Conservation (phyloP, 139 green algal species). For the Penium margaritaceum region DNA sequence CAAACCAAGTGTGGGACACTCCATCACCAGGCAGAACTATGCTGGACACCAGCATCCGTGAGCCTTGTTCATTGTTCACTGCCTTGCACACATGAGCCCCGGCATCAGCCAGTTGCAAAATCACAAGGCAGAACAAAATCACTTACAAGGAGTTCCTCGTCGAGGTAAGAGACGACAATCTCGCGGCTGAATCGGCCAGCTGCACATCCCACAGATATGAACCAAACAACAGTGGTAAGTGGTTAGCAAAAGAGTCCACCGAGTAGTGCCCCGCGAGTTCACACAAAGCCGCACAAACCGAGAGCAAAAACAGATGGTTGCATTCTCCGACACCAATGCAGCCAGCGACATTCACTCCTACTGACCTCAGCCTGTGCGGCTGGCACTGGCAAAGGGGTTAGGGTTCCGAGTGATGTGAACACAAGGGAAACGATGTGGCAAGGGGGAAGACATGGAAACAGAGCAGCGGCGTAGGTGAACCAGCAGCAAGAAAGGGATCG, state of each 20-base stretch:
- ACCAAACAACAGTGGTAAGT: neutral
- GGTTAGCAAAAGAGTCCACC: no score
- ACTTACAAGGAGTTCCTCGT: constrained; percentile 36
- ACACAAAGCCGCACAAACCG: neutral
- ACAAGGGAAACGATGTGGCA: no score
- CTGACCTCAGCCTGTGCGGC: neutral
- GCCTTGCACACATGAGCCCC: neutral
- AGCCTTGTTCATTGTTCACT: neutral
- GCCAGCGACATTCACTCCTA: neutral
- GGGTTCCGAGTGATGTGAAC: no score
- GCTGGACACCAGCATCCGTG: neutral
- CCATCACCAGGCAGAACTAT: neutral
- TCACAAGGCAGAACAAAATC: neutral
- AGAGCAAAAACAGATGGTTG: neutral
- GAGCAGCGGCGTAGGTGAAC: neutral
- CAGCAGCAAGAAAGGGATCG: neutral
- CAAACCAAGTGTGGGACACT: neutral
- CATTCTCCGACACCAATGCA: neutral
- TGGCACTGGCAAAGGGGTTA: neutral
- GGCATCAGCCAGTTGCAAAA: neutral
- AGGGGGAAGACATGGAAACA: neutral
- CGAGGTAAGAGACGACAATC: constrained; percentile 31
- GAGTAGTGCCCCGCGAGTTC: no score
- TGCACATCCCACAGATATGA: neutral
- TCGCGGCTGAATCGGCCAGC: constrained; percentile 12